phyloP scores from a whole-genome alignment of 257 asterid genomes.

The Solanum sejunctum region DNA sequence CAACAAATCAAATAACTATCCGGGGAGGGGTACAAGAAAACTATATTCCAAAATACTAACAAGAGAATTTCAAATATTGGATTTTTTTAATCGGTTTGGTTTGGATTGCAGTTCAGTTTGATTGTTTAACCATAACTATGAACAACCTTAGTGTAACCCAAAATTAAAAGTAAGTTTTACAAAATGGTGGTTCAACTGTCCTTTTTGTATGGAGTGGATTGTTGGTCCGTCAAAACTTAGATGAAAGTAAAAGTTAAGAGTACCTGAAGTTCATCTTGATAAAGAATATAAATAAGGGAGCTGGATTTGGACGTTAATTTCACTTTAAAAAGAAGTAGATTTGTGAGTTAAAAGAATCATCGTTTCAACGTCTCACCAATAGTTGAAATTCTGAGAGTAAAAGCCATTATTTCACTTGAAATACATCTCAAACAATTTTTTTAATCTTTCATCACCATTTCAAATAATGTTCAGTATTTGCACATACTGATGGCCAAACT shows the following conservation, averaged over 20 bases:
- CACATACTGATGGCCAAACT: not conserved
- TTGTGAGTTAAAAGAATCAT: not conserved
- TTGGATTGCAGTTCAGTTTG: too few species aligned
- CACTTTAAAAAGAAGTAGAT: not conserved
- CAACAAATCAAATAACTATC: too few species aligned
- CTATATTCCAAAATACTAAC: too few species aligned
- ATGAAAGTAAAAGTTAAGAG: not conserved
- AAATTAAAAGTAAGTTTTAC: too few species aligned
- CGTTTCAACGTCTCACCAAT: not conserved
- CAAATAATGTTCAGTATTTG: not conserved
- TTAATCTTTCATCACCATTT: not conserved
- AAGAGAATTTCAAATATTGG: too few species aligned
- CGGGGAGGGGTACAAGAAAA: too few species aligned
- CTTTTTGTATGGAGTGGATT: too few species aligned
- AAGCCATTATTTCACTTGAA: not conserved
- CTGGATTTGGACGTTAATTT: not conserved
- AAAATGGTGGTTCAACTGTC: too few species aligned
- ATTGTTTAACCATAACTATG: too few species aligned
- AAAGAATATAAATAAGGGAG: not conserved
- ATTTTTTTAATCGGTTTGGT: too few species aligned
- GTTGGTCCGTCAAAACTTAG: not conserved
- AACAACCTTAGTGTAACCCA: too few species aligned
- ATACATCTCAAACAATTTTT: not conserved
- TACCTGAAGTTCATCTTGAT: not conserved
- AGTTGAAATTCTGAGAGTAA: not conserved